phyloP scores from a whole-genome alignment of 345 rosid genomes.

The Litchi chinensis region DNA sequence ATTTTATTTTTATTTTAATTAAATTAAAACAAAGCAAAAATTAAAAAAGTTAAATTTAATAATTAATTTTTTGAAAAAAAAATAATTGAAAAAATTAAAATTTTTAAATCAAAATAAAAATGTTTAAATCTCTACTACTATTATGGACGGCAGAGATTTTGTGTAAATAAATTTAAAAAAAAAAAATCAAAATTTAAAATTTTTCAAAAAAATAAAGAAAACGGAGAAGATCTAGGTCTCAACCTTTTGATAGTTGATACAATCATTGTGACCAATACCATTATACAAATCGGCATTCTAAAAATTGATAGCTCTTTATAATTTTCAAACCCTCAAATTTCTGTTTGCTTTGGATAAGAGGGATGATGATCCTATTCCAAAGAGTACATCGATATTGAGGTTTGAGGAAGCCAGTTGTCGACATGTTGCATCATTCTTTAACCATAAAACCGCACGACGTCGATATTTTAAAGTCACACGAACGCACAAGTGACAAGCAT shows the following conservation, averaged over 20 bases:
- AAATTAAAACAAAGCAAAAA: too few relatives aligned
- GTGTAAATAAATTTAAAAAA: too few relatives aligned
- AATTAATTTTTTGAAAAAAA: too few relatives aligned
- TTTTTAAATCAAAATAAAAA: too few relatives aligned
- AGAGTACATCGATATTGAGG: not conserved
- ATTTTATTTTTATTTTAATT: too few relatives aligned
- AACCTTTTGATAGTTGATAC: not conserved
- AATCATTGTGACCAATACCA: not conserved
- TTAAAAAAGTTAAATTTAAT: too few relatives aligned
- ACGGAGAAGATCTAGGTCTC: too few relatives aligned
- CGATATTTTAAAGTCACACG: not conserved
- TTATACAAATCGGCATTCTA: not conserved
- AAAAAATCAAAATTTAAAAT: too few relatives aligned
- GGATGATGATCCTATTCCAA: not conserved
- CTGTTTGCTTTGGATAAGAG: not conserved
- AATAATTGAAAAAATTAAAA: too few relatives aligned
- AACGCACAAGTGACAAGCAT: not conserved
- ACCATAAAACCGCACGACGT: not conserved
- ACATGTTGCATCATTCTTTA: conserved; percentile 19
- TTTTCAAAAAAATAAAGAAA: too few relatives aligned
- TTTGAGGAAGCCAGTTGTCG: conserved; percentile 7
- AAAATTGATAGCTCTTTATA: not conserved
- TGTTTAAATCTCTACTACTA: too few relatives aligned
- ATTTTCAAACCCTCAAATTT: not conserved
- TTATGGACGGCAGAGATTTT: too few relatives aligned